Base-by-base conservation (phyloP, 257 asterid genomes). In the Lantana camara region DNA sequence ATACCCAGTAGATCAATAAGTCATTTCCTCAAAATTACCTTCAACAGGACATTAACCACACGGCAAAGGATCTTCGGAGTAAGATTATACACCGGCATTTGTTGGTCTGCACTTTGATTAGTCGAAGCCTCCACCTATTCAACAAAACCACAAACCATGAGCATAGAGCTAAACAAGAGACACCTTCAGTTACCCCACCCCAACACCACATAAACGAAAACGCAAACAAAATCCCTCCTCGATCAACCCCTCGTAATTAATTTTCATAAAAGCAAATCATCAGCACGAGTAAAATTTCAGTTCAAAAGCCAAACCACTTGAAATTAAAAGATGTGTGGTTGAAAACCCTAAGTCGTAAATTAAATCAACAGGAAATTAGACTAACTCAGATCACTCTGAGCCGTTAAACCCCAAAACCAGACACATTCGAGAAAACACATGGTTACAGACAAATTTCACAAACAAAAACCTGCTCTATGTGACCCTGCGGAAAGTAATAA, bases 401-500 rank as follows among this genome's bases (percentile, higher is more conserved):
- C 22, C 9, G 5, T 15, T 44, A 40, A 44, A 42, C n/a, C 5
- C 48, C 38, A 1, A n/a, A 24, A 22, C 20, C 38, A 40, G 4
- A 66, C 56, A 12, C 35, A 2, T 21, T 5, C 14, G 13, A 42
- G 1, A 16, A 34, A 66, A 1, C 10, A 2, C 12, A 14, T 47
- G 7, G 3, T 12, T 2, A 48, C 9, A 35, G 9, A 35, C 8
- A 35, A 35, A 35, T 2, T 35, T 35, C 45, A 13, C 3, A 9
- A 47, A 23, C 9, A 8, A 20, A 4, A 60, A 93, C 99, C 97
- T 93, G 99, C 63, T 93, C 99, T 48, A 90, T 84, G 80, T 93
- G 99, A 45, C 99, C 99, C 82, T 93, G 99, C 47, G 96, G 99
- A 55, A 93, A 93, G 64, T 93, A 93, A 70, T 67, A 93, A 41